Conservation (phyloP, 805 yeast genomes). For the Ogataea siamensis region DNA sequence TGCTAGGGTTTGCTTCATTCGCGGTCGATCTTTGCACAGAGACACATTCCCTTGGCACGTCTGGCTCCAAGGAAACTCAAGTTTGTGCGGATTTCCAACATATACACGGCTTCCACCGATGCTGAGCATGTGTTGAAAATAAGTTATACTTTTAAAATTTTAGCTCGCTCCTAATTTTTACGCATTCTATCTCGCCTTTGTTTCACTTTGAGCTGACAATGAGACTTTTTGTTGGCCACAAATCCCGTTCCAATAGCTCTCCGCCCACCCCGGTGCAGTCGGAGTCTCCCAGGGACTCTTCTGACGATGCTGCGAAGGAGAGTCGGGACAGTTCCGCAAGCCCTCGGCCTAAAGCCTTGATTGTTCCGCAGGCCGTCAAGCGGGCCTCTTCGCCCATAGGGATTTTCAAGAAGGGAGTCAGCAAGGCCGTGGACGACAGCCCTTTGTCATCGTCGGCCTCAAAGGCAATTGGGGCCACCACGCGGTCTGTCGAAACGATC, state of each 20-base stretch:
- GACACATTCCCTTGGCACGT: constrained; percentile 31
- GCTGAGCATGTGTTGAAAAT: background rate
- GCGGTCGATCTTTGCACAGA: constrained; percentile 28
- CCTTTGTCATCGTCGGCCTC: constrained; percentile 3
- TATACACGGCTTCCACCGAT: background rate
- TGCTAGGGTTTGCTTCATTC: constrained; percentile 1
- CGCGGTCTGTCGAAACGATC: constrained; percentile 5
- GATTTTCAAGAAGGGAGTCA: constrained; percentile 9
- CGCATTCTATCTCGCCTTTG: background rate
- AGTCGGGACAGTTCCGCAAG: background rate
- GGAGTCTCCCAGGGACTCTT: background rate
- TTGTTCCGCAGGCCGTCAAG: background rate
- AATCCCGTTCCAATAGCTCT: constrained; percentile 7
- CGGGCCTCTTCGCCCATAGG: constrained; percentile 10
- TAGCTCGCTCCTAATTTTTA: background rate
- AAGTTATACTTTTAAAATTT: background rate
- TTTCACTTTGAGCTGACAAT: background rate
- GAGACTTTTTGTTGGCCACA: constrained; percentile 8
- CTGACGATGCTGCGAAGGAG: background rate
- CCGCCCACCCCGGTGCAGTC: constrained; percentile 2
- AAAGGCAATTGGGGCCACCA: background rate
- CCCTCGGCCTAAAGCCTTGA: constrained; percentile 4
- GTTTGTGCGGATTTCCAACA: constrained; percentile 21
- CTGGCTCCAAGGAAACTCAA: constrained; percentile 28
- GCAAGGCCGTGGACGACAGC: constrained; percentile 1